Evolutionary conservation across 495 filamentous ascomycete genomes (phyloP).

Genomic region (Neurospora sp.): DNA sequence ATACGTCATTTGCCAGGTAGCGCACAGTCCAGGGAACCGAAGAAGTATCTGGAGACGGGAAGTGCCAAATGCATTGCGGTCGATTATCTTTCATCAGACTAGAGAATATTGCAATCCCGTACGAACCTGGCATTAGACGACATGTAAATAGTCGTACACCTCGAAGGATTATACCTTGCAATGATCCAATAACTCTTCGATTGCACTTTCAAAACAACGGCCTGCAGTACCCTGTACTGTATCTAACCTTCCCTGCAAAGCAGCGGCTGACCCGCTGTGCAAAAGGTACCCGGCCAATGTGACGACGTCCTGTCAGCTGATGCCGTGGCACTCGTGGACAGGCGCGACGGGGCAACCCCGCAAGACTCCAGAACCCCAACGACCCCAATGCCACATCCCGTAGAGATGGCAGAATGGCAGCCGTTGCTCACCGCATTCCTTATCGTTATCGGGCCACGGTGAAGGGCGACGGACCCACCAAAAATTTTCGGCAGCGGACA

Average conservation of each 20-base stretch:
- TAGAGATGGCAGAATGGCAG: not conserved
- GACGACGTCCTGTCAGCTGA: not conserved
- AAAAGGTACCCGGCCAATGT: not conserved
- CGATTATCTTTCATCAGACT: not conserved
- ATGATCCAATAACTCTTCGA: not conserved
- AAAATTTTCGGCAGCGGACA: conserved; percentile 17
- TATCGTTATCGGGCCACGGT: conserved; percentile 20
- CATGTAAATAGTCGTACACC: not conserved
- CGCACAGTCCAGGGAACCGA: not conserved
- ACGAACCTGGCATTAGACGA: not conserved
- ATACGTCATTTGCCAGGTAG: not conserved
- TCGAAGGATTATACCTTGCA: not conserved
- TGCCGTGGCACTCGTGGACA: not conserved
- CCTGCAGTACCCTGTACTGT: not conserved
- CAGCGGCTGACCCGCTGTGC: not conserved
- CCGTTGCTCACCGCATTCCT: conserved; percentile 13
- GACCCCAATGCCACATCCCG: not conserved
- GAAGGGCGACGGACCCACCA: conserved; percentile 12
- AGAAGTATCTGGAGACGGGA: not conserved
- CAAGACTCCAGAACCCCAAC: not conserved
- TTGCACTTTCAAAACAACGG: not conserved
- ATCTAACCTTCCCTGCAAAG: not conserved
- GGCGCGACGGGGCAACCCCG: not conserved
- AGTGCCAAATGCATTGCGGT: not conserved
- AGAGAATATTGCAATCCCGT: not conserved